Evolutionary conservation across 352 stramenopile genomes (phyloP).

Genomic region (Achlya hypogyna): DNA sequence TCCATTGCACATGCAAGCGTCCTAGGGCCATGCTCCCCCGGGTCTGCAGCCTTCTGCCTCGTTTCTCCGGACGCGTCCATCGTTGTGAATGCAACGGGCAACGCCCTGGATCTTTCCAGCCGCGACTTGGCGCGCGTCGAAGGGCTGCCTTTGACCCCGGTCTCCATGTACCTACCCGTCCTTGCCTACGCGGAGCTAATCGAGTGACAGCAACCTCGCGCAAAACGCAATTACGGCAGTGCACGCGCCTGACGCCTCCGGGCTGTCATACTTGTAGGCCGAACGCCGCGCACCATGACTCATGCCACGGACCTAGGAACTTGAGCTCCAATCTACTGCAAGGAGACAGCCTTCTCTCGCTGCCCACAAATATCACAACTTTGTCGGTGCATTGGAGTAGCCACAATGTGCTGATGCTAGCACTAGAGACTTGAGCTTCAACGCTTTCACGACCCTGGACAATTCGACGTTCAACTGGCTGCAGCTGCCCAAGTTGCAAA

Average conservation of each 20-base stretch:
- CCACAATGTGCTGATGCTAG: neutral
- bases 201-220: neutral
- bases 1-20: no score
- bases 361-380: neutral
- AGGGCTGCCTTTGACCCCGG: no score
- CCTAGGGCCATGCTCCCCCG: no score
- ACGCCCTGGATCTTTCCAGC: no score
- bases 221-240: neutral
- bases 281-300: no score
- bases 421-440: neutral
- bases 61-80: no score
- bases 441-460: neutral
- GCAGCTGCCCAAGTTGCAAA: neutral
- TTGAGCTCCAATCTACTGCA: neutral
- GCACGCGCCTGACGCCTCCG: neutral
- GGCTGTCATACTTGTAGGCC: neutral
- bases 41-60: no score
- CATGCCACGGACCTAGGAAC: no score
- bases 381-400: neutral
- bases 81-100: no score
- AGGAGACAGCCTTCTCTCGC: neutral
- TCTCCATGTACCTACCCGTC: neutral
- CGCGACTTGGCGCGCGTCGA: no score
- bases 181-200: neutral
- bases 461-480: neutral